Percentiles rank a stretch among this genome's conserved stretches.
phyloP scores from a whole-genome alignment of 2,329 filamentous ascomycete genomes.

The Fonsecaea pedrosoi region DNA sequence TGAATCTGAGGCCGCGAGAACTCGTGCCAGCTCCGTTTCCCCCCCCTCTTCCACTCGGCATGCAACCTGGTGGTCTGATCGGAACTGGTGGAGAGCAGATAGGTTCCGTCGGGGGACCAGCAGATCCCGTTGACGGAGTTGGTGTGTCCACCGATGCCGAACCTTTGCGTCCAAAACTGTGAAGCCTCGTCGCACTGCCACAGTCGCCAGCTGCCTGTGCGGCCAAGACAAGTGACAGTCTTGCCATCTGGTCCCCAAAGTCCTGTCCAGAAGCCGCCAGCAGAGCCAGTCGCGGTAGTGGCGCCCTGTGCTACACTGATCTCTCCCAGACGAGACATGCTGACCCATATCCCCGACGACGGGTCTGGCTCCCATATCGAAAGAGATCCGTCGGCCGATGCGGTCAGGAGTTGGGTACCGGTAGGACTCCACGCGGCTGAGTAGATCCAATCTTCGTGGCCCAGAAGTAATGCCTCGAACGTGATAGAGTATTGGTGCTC shows the following conservation, averaged over 20 bases:
- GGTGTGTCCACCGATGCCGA: conserved; percentile 84
- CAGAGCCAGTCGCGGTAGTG: conserved; percentile 93
- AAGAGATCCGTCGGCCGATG: conserved; percentile 93
- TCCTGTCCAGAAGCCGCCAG: conserved; percentile 95
- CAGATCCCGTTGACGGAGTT: conserved; percentile 79
- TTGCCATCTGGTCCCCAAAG: conserved; percentile 83
- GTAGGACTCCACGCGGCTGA: conserved; percentile 75
- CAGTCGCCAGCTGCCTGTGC: conserved; percentile 90
- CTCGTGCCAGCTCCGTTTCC: conserved; percentile 80
- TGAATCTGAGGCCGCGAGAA: conserved; percentile 96
- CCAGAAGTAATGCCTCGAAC: conserved; percentile 90
- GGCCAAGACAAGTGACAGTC: conserved; percentile 74
- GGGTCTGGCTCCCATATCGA: conserved; percentile 90
- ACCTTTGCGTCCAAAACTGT: conserved; percentile 76
- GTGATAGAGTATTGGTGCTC: conserved; percentile 76
- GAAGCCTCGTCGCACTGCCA: conserved; percentile 71
- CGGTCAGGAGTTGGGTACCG: conserved; percentile 75
- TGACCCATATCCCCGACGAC: conserved; percentile 88
- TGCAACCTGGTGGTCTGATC: conserved; percentile 94
- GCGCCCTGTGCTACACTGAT: conserved; percentile 95
- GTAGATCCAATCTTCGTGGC: conserved; percentile 99
- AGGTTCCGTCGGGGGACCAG: conserved; percentile 83
- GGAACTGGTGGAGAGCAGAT: conserved; percentile 84
- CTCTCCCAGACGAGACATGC: conserved; percentile 82
- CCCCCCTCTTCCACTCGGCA: conserved; percentile 72